phyloP scores from a whole-genome alignment of 352 stramenopile species.

The Phytophthora chlamydospora region DNA sequence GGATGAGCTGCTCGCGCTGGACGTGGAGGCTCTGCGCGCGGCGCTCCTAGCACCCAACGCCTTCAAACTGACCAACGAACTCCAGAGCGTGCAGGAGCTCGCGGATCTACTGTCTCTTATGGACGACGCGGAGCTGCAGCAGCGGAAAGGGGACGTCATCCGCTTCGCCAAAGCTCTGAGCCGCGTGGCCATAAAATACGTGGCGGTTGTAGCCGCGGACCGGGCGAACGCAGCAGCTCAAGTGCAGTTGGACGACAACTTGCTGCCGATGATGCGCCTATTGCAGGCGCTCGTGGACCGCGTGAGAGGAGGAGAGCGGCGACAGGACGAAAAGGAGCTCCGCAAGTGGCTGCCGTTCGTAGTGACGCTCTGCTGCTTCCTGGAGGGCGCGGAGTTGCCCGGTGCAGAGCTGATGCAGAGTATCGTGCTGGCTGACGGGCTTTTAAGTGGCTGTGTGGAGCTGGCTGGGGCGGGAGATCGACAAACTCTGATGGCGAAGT shows the following conservation, averaged over 20 bases:
- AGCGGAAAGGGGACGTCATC: neutral
- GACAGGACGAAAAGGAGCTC: slow-evolving; percentile 23
- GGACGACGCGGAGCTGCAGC: slow-evolving; percentile 12
- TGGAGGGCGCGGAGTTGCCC: slow-evolving; percentile 33
- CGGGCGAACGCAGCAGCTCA: slow-evolving; percentile 13
- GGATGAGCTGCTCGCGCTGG: slow-evolving; percentile 14
- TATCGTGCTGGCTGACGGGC: slow-evolving; percentile 22
- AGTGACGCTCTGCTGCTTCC: slow-evolving; percentile 41
- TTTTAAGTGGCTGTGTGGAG: slow-evolving; percentile 29
- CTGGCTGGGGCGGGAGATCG: slow-evolving; percentile 15
- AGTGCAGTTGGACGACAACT: slow-evolving; percentile 34
- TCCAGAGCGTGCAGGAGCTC: slow-evolving; percentile 20
- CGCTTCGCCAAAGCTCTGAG: slow-evolving; percentile 43
- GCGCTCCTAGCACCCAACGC: neutral
- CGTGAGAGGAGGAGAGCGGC: neutral
- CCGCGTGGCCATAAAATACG: slow-evolving; percentile 27
- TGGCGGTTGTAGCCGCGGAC: slow-evolving; percentile 13
- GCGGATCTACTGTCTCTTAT: slow-evolving; percentile 10
- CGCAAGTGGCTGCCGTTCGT: slow-evolving; percentile 49
- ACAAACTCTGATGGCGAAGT: slow-evolving; percentile 34
- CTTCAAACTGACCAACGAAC: neutral
- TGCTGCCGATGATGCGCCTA: slow-evolving; percentile 36
- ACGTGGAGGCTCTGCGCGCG: slow-evolving; percentile 12
- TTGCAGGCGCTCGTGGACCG: slow-evolving; percentile 27
- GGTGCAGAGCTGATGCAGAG: slow-evolving; percentile 33